A percentile compares a stretch with the other conserved stretches of the same genome.
Conservation (phyloP, 352 stramenopile species). For the Peronospora destructor region DNA sequence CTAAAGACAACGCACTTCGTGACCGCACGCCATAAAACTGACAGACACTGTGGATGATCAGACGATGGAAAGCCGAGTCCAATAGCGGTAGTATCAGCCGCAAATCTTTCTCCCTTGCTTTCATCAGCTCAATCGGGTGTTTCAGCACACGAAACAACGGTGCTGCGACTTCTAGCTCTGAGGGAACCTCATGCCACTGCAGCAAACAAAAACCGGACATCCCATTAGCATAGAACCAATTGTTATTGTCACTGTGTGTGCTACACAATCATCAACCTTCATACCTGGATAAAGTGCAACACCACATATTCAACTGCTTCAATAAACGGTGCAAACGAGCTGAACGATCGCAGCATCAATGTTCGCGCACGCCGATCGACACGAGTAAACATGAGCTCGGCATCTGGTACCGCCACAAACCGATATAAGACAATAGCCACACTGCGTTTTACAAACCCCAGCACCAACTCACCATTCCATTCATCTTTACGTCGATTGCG, state of each 20-base stretch:
- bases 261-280: not conserved
- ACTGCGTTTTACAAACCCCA: not conserved
- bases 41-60: slow-evolving; percentile 84
- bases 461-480: slow-evolving; percentile 53
- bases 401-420: slow-evolving; percentile 29
- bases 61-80: slow-evolving; percentile 80
- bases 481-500: slow-evolving; percentile 49
- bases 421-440: slow-evolving; percentile 1
- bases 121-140: slow-evolving; percentile 55
- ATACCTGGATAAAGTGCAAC: slow-evolving; percentile 80
- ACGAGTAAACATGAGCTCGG: slow-evolving; percentile 70
- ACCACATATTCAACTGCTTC: slow-evolving; percentile 73
- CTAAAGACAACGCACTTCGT: slow-evolving; percentile 45
- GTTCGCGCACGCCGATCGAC: slow-evolving; percentile 68
- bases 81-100: slow-evolving; percentile 66
- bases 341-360: slow-evolving; percentile 63
- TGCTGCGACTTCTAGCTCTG: slow-evolving; percentile 57
- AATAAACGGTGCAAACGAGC: slow-evolving; percentile 61
- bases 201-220: not conserved
- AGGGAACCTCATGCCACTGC: slow-evolving; percentile 72
- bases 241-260: not conserved
- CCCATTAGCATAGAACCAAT: not conserved
- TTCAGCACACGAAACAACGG: slow-evolving; percentile 52
- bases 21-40: slow-evolving; percentile 84
- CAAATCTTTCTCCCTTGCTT: slow-evolving; percentile 54